Evolutionary conservation across 306 rosid species (phyloP).

Genomic region (Castanospermum australe): DNA sequence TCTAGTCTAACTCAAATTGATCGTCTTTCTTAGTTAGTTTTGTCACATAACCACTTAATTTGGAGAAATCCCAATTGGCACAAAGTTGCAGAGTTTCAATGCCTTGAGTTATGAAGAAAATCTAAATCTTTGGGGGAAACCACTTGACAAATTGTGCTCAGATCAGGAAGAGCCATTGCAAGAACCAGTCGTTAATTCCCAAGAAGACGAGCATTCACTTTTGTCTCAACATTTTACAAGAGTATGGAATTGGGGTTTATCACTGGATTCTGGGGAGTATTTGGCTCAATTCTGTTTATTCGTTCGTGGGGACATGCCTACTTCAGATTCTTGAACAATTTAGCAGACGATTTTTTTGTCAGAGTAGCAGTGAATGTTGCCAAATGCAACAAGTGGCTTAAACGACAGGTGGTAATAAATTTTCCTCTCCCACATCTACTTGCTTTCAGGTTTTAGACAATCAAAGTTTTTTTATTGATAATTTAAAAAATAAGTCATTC

Average conservation of each 20-base stretch:
- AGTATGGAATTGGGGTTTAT: neutral
- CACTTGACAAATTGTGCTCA: conserved; percentile 2
- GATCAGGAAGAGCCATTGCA: neutral
- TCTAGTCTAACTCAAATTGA: neutral
- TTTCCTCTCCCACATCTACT: neutral
- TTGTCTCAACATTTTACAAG: neutral
- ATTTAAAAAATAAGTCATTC: neutral
- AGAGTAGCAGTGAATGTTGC: neutral
- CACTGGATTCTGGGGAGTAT: neutral
- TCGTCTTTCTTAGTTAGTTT: conserved; percentile 17
- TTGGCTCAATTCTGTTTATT: neutral
- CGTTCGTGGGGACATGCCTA: neutral
- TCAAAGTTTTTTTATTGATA: neutral
- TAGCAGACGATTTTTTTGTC: neutral
- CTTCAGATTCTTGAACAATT: neutral
- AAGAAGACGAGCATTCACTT: neutral
- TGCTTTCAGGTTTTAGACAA: neutral
- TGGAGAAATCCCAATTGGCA: conserved; percentile 16
- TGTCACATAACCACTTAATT: neutral
- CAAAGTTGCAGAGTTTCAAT: conserved; percentile 19
- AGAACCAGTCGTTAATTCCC: neutral
- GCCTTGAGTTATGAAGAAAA: conserved; percentile 16
- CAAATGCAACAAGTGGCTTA: neutral
- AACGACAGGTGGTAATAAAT: neutral
- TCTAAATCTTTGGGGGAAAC: conserved; percentile 14